Evolutionary conservation across 306 rosid species (phyloP), one percentile per base, ranked within the genome.

Genomic region (Astragalus membranaceus): DNA sequence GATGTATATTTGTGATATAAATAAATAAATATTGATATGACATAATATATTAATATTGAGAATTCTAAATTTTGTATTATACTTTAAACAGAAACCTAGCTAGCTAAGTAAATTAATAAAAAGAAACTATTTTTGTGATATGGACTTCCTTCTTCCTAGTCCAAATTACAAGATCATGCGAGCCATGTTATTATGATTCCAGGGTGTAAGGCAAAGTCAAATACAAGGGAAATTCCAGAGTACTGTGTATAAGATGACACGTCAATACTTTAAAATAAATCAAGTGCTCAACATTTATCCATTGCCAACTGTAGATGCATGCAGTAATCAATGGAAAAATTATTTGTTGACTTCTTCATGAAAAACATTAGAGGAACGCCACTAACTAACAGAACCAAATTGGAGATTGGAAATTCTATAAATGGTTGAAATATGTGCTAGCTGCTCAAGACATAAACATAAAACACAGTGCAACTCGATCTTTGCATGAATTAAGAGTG

Each of bases 181-280:
- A 32, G 54, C 64, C 83, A 75, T 5, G 76, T 79, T 71, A 30
- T 79, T 71, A 30, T 50, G 71, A 48, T 71, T 71, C 49, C 78
- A 71, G 81, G 67, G 78, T 75, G 81, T 60, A 52, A 58, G 12
- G 5, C 2, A 26, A 26, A 26, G 30, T 26, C 30, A 26, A 26
- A 26, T 3, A 1, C 30, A 26, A 26, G 3, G 30, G 30, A 3
- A 26, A 23, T 23, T 23, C 2, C 26, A n/a, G n/a, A n/a, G n/a
- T n/a, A n/a, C n/a, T n/a, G n/a, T n/a, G n/a, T n/a, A n/a, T n/a
- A 20, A 20, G 23, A 2, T 29, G 64, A 23, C 5, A 42, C 8
- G 59, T 63, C 75, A 57, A 55, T 8, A 36, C n/a, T 42, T 47
- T 65, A 5, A 70, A 57, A n/a, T n/a, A n/a, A n/a, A n/a, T n/a